phyloP scores from a whole-genome alignment of 306 rosid genomes.

The Abrus pulchellus region DNA sequence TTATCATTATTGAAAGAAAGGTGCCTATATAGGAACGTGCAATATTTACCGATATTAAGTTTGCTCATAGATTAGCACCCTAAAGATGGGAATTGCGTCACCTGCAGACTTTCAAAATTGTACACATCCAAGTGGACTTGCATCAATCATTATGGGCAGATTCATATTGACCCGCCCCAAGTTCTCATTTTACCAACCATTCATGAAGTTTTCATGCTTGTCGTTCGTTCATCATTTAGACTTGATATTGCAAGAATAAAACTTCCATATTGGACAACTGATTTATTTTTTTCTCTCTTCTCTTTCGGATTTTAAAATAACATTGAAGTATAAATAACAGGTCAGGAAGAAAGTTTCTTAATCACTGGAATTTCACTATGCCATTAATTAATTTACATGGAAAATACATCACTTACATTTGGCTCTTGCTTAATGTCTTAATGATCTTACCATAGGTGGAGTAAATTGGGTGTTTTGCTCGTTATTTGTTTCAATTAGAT shows the following conservation, averaged over 20 bases:
- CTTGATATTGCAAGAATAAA: background rate
- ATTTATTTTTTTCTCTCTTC: no score
- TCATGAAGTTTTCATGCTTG: background rate
- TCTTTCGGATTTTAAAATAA: background rate
- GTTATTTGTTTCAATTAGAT: conserved; percentile 7
- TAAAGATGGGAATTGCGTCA: no score
- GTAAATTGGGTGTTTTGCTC: conserved; percentile 17
- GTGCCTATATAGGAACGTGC: no score
- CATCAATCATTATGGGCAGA: background rate
- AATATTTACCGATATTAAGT: no score
- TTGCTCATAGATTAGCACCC: no score
- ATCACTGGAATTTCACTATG: conserved; percentile 39
- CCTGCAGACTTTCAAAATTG: no score
- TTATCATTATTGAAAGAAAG: no score
- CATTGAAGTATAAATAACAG: background rate
- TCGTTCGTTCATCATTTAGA: background rate
- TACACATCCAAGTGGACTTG: conserved; percentile 6
- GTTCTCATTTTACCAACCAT: background rate
- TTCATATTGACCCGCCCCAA: background rate
- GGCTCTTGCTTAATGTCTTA: conserved; percentile 28
- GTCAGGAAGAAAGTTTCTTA: conserved; percentile 10
- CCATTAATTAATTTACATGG: conserved; percentile 48
- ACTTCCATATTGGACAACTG: background rate
- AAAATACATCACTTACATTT: conserved; percentile 40
- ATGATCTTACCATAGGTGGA: conserved; percentile 8